These are phyloP conservation scores for Kokia cookei DNA, from an alignment of 441 rosid genomes.

Conservation along the genomic window DNA sequence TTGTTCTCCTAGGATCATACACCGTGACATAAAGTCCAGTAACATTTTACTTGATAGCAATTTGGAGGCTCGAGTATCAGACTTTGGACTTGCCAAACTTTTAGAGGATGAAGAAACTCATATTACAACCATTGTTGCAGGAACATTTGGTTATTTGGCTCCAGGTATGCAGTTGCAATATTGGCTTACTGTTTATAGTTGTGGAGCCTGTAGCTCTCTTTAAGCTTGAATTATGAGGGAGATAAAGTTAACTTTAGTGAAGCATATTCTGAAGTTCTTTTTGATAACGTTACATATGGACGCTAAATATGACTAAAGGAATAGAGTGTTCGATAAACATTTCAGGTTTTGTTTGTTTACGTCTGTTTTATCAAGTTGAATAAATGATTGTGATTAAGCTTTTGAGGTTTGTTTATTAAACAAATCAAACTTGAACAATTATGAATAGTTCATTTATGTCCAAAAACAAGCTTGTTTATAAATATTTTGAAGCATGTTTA, in stretches of 20 bases:
- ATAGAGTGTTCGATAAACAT: not conserved
- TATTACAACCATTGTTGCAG: conserved; percentile 97
- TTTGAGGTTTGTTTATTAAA: too few relatives aligned
- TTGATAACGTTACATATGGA: not conserved
- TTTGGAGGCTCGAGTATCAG: conserved; percentile 96
- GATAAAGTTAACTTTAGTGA: not conserved
- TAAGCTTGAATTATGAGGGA: not conserved
- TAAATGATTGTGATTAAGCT: too few relatives aligned
- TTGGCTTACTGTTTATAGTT: not conserved
- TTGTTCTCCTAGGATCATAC: conserved; percentile 98
- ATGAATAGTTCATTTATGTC: too few relatives aligned
- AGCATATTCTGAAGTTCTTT: not conserved
- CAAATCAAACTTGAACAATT: too few relatives aligned
- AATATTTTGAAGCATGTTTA: too few relatives aligned
- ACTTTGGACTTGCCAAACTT: conserved; percentile 96
- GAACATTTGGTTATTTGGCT: conserved; percentile 98
- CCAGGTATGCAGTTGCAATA: conserved; percentile 59
- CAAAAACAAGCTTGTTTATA: too few relatives aligned
- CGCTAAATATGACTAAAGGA: not conserved
- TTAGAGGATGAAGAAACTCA: conserved; percentile 97
- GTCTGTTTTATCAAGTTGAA: too few relatives aligned
- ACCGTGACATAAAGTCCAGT: conserved; percentile 97
- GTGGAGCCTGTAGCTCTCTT: not conserved
- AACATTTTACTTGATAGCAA: conserved; percentile 96
- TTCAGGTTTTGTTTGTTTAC: too few relatives aligned